Percentiles rank a stretch among this genome's conserved stretches.
Evolutionary conservation across 495 filamentous ascomycete species (phyloP).

Genomic region (Aspergillus egyptiacus): DNA sequence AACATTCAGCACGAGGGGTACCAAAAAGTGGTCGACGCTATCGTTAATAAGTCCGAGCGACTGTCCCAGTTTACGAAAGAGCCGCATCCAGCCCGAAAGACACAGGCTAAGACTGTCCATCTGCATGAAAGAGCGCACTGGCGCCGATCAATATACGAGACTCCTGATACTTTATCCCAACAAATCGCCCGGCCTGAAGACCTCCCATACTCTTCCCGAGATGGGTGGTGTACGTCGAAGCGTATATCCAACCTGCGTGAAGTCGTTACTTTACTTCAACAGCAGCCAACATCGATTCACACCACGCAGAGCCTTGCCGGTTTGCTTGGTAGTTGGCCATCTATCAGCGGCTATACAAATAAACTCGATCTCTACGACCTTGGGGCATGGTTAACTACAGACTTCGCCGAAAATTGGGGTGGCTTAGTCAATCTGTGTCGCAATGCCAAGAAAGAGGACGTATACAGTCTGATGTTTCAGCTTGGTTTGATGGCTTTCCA

Average conservation of each 20-base stretch:
- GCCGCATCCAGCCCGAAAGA: background rate
- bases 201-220: slow-evolving; percentile 11
- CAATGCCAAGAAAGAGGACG: slow-evolving; percentile 13
- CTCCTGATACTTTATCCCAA: slow-evolving; percentile 9
- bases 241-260: slow-evolving; percentile 23
- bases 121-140: slow-evolving; percentile 31
- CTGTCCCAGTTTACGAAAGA: slow-evolving; percentile 25
- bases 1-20: slow-evolving; percentile 53
- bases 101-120: slow-evolving; percentile 5
- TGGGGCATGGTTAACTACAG: slow-evolving; percentile 23
- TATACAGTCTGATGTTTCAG: slow-evolving; percentile 37
- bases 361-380: slow-evolving; percentile 25
- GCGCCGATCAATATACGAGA: slow-evolving; percentile 37
- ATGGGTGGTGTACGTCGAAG: background rate
- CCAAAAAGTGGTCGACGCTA: slow-evolving; percentile 30
- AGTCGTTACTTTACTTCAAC: slow-evolving; percentile 22
- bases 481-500: slow-evolving; percentile 36
- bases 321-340: slow-evolving; percentile 28
- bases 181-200: background rate
- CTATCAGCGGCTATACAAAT: slow-evolving; percentile 36
- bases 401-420: slow-evolving; percentile 42
- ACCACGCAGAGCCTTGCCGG: slow-evolving; percentile 22
- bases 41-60: slow-evolving; percentile 34
- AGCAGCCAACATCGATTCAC: slow-evolving; percentile 19
- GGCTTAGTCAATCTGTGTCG: slow-evolving; percentile 30